Conservation (phyloP, 805 yeast genomes). For the Candida nitratophila region DNA sequence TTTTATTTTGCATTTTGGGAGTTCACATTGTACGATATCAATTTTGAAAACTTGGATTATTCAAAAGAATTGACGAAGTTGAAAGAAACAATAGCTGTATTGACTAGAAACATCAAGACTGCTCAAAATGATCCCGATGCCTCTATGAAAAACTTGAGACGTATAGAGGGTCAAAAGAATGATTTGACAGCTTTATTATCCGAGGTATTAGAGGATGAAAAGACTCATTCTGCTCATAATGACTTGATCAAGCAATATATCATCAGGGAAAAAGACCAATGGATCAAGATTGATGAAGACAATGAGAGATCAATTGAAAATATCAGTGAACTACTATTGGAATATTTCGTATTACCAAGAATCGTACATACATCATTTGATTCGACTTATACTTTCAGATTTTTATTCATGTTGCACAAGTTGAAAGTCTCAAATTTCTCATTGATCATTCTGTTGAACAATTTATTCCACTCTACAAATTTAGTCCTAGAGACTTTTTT, state of each 20-base stretch:
- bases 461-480: slow-evolving; percentile 39
- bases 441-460: slow-evolving; percentile 34
- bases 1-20: slow-evolving; percentile 69
- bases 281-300: slow-evolving; percentile 26
- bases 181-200: slow-evolving; percentile 19
- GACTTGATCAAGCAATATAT: slow-evolving; percentile 25
- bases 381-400: slow-evolving; percentile 62
- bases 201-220: slow-evolving; percentile 32
- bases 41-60: slow-evolving; percentile 45
- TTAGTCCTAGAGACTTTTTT: slow-evolving; percentile 50
- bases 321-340: slow-evolving; percentile 31
- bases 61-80: slow-evolving; percentile 36
- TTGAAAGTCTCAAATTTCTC: slow-evolving; percentile 27
- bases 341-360: slow-evolving; percentile 69
- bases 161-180: slow-evolving; percentile 22
- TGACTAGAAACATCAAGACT: slow-evolving; percentile 28
- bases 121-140: slow-evolving; percentile 15
- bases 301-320: slow-evolving; percentile 7
- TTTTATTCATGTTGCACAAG: slow-evolving; percentile 45
- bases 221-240: slow-evolving; percentile 37
- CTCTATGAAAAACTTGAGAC: background rate
- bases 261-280: slow-evolving; percentile 19
- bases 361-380: slow-evolving; percentile 74
- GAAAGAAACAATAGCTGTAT: slow-evolving; percentile 26
- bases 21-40: slow-evolving; percentile 63